A percentile compares a stretch with the other conserved stretches of the same genome.
Conservation (phyloP, 371 early-diverging fungal genomes). For the Mycotypha africana region DNA sequence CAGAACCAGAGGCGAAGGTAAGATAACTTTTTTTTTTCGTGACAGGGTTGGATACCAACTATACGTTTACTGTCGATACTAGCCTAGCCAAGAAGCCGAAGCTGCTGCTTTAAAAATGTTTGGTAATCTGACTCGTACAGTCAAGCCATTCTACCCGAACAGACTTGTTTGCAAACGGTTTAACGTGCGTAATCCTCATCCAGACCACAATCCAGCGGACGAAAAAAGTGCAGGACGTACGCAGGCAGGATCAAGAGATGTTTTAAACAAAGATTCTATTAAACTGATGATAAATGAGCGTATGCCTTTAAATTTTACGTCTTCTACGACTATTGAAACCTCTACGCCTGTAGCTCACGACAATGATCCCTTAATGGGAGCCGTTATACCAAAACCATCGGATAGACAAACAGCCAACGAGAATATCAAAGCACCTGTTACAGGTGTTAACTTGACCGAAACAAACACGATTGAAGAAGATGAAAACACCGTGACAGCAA, state of each 20-base stretch:
- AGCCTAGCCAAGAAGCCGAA: conserved; percentile 53
- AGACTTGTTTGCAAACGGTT: conserved; percentile 80
- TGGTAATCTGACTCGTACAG: conserved; percentile 67
- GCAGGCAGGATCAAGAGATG: conserved; percentile 38
- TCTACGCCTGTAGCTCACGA: conserved; percentile 5
- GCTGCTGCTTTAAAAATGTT: conserved; percentile 73
- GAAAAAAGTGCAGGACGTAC: conserved; percentile 25
- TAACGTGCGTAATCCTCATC: conserved; percentile 75
- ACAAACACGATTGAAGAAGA: conserved; percentile 31
- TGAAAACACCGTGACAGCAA: neutral
- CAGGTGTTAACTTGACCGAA: conserved; percentile 47
- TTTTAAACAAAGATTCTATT: conserved; percentile 57
- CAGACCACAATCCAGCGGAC: conserved; percentile 36
- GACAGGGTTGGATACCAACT: too few relatives aligned
- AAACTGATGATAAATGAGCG: conserved; percentile 42
- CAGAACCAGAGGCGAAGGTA: conserved; percentile 26
- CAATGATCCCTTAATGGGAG: conserved; percentile 25
- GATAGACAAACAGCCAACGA: conserved; percentile 35
- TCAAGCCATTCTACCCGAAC: conserved; percentile 58
- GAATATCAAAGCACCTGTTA: conserved; percentile 52
- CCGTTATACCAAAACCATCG: conserved; percentile 43
- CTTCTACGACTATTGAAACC: conserved; percentile 2
- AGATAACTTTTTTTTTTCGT: too few relatives aligned
- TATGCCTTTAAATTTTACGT: conserved; percentile 11
- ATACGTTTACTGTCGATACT: too few relatives aligned